Evolutionary conservation across 345 rosid species (phyloP), one percentile per base, ranked within the genome.

Genomic region (Cardamine occulta): DNA sequence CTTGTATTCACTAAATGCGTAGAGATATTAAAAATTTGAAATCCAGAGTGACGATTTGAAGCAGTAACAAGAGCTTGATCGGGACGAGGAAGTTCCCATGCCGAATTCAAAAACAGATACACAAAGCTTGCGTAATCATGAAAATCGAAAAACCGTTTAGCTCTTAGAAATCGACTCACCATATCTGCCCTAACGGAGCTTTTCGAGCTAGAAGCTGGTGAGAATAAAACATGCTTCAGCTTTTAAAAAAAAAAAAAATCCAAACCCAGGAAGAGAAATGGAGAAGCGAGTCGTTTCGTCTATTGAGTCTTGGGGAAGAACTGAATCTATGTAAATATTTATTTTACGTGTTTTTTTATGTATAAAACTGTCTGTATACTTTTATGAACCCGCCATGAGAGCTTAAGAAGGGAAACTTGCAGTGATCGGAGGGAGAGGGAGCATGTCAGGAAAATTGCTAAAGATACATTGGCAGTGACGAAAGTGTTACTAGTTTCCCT

Each of bases 181-280:
- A 91, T 72, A 94, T 91, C 84, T 94, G 96, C 34, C 98, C 96
- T 10, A 94, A 85, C n/a, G 97, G 91, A 53, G 93, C 95, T 81
- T 94, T 94, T n/a, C 96, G 89, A 80, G 97, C 98, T 34, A 94
- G 88, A 31, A 94, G 95, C 79, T 94, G 93, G 75, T 90, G 94
- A 8, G 98, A 91, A 85, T 86, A 94, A 80, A 94, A 94, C 98
- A 94, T 94, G 59, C 40, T 82, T 49, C 49, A 47, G 1, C 62
- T 63, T 39, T 18, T 6, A 45, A 42, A 48, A 14, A 52, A 42
- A 56, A 39, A 26, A 64, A 34, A 23, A 63, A 59, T 51, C 48
- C 9, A 60, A 57, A 39, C 55, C n/a, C 76, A 65, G 56, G 34
- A 70, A 31, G 8, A 49, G 37, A 70, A 58, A 28, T n/a, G 10